Percentiles rank a stretch among this genome's conserved stretches.
These are phyloP conservation scores for Chalaropsis thielavioides DNA, from an alignment of 2,329 filamentous ascomycete genomes.

Conservation along the genomic window DNA sequence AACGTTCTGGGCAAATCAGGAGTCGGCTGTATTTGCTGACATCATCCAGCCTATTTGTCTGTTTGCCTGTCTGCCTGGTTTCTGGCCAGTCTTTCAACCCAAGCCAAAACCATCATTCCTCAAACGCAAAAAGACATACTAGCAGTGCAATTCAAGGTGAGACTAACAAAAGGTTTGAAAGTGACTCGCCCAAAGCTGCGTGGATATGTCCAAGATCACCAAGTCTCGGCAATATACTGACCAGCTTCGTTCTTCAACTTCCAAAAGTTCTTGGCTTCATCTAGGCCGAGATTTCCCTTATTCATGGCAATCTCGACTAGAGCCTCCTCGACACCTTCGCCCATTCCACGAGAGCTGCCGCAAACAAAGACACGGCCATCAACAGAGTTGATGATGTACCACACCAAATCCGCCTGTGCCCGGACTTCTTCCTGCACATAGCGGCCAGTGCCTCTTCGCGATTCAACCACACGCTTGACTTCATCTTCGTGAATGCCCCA, in stretches of 20 bases:
- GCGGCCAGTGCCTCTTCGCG: constrained; percentile 58
- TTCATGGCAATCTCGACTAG: constrained; percentile 82
- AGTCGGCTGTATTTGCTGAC: neutral
- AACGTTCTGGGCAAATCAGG: neutral
- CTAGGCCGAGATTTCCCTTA: constrained; percentile 71
- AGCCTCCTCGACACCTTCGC: constrained; percentile 81
- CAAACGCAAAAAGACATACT: neutral
- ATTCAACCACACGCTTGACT: constrained; percentile 70
- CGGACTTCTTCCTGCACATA: constrained; percentile 95
- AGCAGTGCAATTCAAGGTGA: neutral
- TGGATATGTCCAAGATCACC: constrained; percentile 43
- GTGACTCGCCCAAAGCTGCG: neutral
- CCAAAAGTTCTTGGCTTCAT: constrained; percentile 83
- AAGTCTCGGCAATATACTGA: constrained; percentile 84
- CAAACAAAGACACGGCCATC: constrained; percentile 95
- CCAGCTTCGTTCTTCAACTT: constrained; percentile 77
- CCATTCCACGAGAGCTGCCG: constrained; percentile 91
- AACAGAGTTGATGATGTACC: constrained; percentile 93
- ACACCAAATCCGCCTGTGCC: constrained; percentile 87
- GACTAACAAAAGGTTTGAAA: neutral
- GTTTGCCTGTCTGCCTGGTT: neutral
- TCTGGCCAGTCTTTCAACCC: neutral
- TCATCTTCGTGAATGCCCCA: constrained; percentile 87
- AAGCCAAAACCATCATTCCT: neutral
- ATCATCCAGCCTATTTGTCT: neutral